Evolutionary conservation across 805 yeast genomes (phyloP), one percentile per base, ranked within the genome.

Genomic region (Saccharomycopsis microspora): DNA sequence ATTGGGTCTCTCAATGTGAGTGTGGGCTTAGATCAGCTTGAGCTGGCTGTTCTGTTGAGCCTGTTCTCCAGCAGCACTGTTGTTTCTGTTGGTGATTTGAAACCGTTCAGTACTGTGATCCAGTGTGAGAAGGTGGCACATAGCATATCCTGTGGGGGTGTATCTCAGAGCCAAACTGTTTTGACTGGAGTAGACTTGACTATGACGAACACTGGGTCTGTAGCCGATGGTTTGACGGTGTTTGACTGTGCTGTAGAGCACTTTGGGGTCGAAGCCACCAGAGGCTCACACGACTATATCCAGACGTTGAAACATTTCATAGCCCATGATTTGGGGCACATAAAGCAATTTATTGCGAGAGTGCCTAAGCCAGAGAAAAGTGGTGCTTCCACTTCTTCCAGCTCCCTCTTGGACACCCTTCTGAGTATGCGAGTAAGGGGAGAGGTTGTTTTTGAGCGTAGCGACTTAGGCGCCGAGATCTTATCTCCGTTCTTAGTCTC

Each of bases 201-300:
- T 7, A 19, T n/a, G 9, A 29, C 35, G 5, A 32, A 31, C 8
- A 34, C 29, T 7, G 42, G 47, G 5, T 27, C 19, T 8, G 2
- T 39, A 8, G 10, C 39, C 5, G 6, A 30, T 8, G 46, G 46
- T 9, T 35, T 49, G 9, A 41, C 36, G 29, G 32, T 48, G 5
- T 5, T 41, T 10, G 38, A 37, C 10, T 28, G 10, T n/a, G 28
- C 31, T 19, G 27, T 45, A 7, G 46, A 36, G 9, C 8, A 41
- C 9, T 19, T 45, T 3, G 8, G 29, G 11, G 7, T 32, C 29
- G 48, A 45, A 29, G 9, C 32, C 9, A 19, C 51, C 5, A 41
- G 34, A 28, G 51, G 51, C 3, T 49, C 52, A 6, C 42, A 10
- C n/a, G 49, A 45, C 7, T 49, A 49, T 34, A 32, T 44, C 5